Evolutionary conservation across 176 grass and related monocot genomes (phyloP), one percentile per base, ranked within the genome.

Genomic region (Lolium perenne): DNA sequence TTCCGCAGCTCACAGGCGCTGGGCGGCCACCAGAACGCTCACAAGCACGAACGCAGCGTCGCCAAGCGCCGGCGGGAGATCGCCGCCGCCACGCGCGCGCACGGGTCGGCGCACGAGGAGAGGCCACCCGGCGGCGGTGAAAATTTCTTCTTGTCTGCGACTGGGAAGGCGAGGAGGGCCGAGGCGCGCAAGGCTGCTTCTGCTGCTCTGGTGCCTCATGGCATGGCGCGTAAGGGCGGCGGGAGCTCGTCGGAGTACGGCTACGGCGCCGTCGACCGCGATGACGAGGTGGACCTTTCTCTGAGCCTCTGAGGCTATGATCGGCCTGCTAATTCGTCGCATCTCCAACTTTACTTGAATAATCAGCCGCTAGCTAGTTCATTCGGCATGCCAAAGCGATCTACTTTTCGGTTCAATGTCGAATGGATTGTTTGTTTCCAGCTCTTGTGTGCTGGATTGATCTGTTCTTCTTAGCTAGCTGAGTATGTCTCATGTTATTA

Each of bases 11-110:
- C 95, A 7, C 95, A 98, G 79, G 95, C 95, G 14, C 90, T 98
- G 6, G 95, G 95, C 10, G 95, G 95, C 54, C 95, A 98, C 78
- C 95, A 98, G 89, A 98, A 98, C 65, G 95, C 95, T 22, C 95
- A 98, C 91, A 98, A 98, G 89, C 81, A 93, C 70, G 94, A 99
- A 86, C 79, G 97, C 70, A 93, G 84, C 94, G 69, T 96, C 25
- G 90, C 88, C 78, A 96, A 91, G 79, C 89, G 81, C 46, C 67
- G 86, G 20, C 51, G 91, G 41, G 87, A 95, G 85, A 64, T 91
- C 46, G 46, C 86, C 25, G 22, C 83, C 49, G 73, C 76, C 7
- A 38, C 78, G 81, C 82, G 66, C 71, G 40, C 22, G 38, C 81
- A 89, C 9, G 83, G 80, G 48, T 57, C 63, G 6, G 54, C 54